These are phyloP conservation scores for Coemansia sp. DNA, from an alignment of 192 early-diverging fungal genomes.

Conservation along the genomic window DNA sequence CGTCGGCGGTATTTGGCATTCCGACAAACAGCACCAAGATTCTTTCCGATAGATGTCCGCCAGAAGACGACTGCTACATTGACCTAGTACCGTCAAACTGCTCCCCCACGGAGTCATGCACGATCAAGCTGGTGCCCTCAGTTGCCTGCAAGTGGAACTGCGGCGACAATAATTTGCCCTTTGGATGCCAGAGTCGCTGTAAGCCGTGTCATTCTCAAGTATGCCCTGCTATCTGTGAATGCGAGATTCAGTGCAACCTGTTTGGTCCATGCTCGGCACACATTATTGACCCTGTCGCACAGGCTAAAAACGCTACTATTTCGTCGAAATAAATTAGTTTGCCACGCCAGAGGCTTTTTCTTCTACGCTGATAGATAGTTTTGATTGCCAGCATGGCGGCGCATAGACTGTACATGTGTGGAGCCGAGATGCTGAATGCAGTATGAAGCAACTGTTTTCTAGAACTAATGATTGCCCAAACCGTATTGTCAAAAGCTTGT, in stretches of 20 bases:
- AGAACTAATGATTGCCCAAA: too few relatives aligned
- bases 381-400: too few relatives aligned
- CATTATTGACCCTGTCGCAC: not conserved
- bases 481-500: too few relatives aligned
- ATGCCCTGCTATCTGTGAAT: slow-evolving; percentile 4
- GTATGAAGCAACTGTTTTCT: not conserved
- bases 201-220: slow-evolving; percentile 13
- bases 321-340: too few relatives aligned
- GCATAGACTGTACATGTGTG: not conserved
- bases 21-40: not conserved
- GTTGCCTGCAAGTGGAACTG: slow-evolving; percentile 6
- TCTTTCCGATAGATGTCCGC: slow-evolving; percentile 11
- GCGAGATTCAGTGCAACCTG: slow-evolving; percentile 6
- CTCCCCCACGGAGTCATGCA: slow-evolving; percentile 1
- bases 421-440: not conserved
- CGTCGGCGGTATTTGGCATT: not conserved
- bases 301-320: not conserved
- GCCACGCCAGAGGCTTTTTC: too few relatives aligned
- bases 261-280: slow-evolving; percentile 4
- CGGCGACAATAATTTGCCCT: not conserved
- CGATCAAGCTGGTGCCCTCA: not conserved
- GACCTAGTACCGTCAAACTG: slow-evolving; percentile 8
- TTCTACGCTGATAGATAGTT: too few relatives aligned
- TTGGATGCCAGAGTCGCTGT: slow-evolving; percentile 12
- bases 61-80: slow-evolving; percentile 22